Evolutionary conservation across 2,329 filamentous ascomycete genomes (phyloP), one percentile per base, ranked within the genome.

Genomic region (Cercospora nicotianae): DNA sequence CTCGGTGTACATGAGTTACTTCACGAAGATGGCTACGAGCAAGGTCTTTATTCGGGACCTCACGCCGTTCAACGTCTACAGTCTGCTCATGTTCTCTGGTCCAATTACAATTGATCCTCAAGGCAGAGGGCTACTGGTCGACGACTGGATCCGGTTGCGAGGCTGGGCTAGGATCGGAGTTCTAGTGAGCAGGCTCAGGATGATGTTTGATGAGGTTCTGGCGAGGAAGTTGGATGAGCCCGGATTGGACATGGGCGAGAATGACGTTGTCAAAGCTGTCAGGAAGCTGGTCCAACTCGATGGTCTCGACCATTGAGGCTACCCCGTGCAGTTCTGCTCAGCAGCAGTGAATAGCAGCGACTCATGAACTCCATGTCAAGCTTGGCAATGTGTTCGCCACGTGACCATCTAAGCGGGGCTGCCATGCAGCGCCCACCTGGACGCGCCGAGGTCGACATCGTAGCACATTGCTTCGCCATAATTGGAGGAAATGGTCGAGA

Each of bases 111-210:
- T 98, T 3, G 95, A 98, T 80, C 96, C 93, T 0, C 83, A 93
- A 53, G 94, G 94, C 5, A 85, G 94, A 23, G 95, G 95, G 0
- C 82, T 99, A 18, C 83, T 97, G 3, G 92, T 99, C 3, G 95
- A 98, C 80, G 93, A 92, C 62, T 98, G 94, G 95, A 83, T 98
- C 36, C 79, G 87, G 39, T 82, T 99, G 33, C 86, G 93, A 26
- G 95, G 95, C 0, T 99, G 95, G 95, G 94, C 95, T 1, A 87
- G 95, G 58, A 95, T 99, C 70, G 95, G 94, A 31, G 94, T 98
- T 12, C 80, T 99, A 72, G 90, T 97, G 2, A 91, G 90, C 57
- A 85, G 94, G 70, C 80, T 99, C 72, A 86, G 95, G 70, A 89
- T 89, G 66, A 91, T 98, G 89, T 85, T 99, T 64, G 95, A 99